A percentile compares a stretch with the other conserved stretches of the same genome.
Evolutionary conservation across 2,329 filamentous ascomycete species (phyloP).

Genomic region (Periglandula ipomoeae): DNA sequence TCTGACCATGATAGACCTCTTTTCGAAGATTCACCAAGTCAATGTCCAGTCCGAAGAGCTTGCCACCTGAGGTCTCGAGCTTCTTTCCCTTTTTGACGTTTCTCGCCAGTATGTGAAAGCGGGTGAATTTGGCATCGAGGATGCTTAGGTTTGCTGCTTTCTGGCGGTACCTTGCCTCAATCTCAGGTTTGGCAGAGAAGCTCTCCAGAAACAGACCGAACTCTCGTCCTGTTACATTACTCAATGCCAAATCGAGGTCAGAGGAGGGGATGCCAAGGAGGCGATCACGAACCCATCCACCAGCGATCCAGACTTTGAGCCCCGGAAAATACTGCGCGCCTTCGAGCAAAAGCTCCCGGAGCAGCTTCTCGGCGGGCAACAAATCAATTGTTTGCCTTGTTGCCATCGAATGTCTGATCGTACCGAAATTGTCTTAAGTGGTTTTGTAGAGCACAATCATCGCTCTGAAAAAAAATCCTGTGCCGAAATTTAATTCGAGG

Average conservation of each 20-base stretch:
- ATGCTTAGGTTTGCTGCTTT: constrained; percentile 6
- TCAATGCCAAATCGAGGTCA: constrained; percentile 11
- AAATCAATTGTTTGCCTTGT: background rate
- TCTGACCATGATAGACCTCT: constrained; percentile 11
- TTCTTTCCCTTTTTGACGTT: constrained; percentile 11
- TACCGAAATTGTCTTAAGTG: too few species aligned
- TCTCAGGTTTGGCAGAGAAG: constrained; percentile 5
- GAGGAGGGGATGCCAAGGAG: constrained; percentile 11
- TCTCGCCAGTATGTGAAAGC: constrained; percentile 8
- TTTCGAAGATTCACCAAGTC: constrained; percentile 14
- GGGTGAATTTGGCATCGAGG: constrained; percentile 3
- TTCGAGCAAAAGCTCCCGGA: constrained; percentile 10
- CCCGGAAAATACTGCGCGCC: constrained; percentile 7
- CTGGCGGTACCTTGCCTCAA: constrained; percentile 2
- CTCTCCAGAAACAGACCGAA: constrained; percentile 9
- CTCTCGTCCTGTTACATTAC: constrained; percentile 9
- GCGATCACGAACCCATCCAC: constrained; percentile 14
- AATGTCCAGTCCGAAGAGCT: constrained; percentile 11
- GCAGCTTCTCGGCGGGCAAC: background rate
- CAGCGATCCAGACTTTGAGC: constrained; percentile 12
- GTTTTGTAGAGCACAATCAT: too few species aligned
- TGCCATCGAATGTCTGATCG: too few species aligned
- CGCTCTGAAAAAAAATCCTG: too few species aligned
- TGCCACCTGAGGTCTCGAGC: constrained; percentile 11
- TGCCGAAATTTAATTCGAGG: too few species aligned